phyloP scores from a whole-genome alignment of 176 grass and related monocot genomes.

The Lolium multiflorum region DNA sequence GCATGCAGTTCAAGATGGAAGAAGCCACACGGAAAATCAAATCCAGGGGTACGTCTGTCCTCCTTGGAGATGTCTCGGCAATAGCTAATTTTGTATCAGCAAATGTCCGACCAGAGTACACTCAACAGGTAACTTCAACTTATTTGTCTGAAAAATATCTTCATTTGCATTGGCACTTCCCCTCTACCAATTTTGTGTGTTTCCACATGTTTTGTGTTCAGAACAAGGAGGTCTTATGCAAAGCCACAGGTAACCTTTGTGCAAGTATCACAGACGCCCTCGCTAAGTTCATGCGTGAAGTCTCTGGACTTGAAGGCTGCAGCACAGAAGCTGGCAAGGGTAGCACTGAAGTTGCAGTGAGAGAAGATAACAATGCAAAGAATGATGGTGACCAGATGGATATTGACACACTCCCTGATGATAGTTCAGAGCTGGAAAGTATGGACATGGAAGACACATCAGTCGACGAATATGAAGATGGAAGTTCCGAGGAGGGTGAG shows the following conservation, averaged over 20 bases:
- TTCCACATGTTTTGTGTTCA: background rate
- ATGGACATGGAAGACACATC: constrained; percentile 32
- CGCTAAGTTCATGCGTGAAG: constrained; percentile 41
- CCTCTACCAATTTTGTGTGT: background rate
- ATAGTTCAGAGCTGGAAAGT: constrained; percentile 30
- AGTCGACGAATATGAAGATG: constrained; percentile 8
- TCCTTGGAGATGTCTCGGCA: background rate
- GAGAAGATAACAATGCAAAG: constrained; percentile 3
- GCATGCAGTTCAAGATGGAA: constrained; percentile 22
- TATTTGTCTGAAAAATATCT: background rate
- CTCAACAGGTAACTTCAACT: background rate
- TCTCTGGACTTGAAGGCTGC: constrained; percentile 35
- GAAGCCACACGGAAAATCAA: background rate
- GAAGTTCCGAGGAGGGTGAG: background rate
- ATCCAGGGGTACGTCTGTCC: background rate
- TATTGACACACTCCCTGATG: constrained; percentile 6
- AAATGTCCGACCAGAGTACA: constrained; percentile 19
- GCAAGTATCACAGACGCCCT: constrained; percentile 37
- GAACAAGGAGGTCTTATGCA: constrained; percentile 36
- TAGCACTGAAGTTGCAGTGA: background rate
- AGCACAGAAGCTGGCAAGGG: background rate
- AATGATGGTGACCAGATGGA: background rate
- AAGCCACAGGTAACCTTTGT: constrained; percentile 35
- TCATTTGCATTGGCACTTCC: background rate
- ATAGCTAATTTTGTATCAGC: constrained; percentile 41